Percentiles rank a stretch among this genome's conserved stretches.
phyloP scores from a whole-genome alignment of 148 eudicot species.

The Silene latifolia region DNA sequence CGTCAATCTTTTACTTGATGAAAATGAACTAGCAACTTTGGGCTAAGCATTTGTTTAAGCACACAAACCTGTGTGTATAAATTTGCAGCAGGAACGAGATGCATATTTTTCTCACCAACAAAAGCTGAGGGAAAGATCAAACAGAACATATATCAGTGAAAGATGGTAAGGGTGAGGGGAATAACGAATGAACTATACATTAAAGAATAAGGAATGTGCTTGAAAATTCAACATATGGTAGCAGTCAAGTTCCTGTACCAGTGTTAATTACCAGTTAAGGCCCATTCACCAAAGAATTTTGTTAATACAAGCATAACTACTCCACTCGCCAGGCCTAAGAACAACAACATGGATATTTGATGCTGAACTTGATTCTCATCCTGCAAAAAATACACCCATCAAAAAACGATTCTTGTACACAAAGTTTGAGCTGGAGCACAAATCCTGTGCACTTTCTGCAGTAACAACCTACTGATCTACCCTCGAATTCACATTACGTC shows the following conservation, averaged over 20 bases:
- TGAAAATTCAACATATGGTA: constrained; percentile 6
- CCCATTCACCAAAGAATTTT: constrained; percentile 57
- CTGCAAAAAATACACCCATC: constrained; percentile 39
- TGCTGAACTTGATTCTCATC: constrained; percentile 78
- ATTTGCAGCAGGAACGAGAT: constrained; percentile 79
- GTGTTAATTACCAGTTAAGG: constrained; percentile 57
- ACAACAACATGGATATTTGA: constrained; percentile 71
- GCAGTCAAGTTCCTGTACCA: constrained; percentile 26
- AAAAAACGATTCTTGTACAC: not conserved
- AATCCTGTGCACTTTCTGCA: not conserved
- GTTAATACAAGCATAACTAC: constrained; percentile 63
- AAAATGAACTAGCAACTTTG: not conserved
- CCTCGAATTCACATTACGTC: too few relatives aligned
- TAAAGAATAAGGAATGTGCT: not conserved
- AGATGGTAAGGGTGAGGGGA: not conserved
- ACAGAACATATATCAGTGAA: not conserved
- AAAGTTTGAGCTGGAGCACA: not conserved
- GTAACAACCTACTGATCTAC: not conserved
- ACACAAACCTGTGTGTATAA: constrained; percentile 72
- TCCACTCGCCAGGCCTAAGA: constrained; percentile 70
- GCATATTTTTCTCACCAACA: constrained; percentile 63
- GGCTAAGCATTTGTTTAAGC: not conserved
- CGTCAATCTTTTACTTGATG: not conserved
- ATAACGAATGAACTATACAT: constrained; percentile 3
- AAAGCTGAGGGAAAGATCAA: constrained; percentile 51